Evolutionary conservation across 2,329 filamentous ascomycete genomes (phyloP).

Genomic region (Cercospora sp.): DNA sequence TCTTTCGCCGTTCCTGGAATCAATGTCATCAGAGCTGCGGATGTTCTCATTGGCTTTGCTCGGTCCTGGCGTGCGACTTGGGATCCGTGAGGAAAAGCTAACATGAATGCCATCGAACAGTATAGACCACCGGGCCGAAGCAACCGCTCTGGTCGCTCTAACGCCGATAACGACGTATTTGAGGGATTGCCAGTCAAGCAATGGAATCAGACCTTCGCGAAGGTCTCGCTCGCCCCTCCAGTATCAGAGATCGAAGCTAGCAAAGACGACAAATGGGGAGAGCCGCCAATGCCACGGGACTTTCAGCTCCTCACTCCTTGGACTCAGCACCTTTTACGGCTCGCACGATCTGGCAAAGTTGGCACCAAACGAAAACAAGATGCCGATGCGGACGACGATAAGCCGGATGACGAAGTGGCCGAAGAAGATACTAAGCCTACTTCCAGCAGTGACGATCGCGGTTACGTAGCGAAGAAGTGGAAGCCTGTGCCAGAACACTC

Average conservation of each 20-base stretch:
- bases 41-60: not conserved
- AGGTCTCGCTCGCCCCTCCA: constrained; percentile 38
- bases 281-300: constrained; percentile 87
- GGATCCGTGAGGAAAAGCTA: constrained; percentile 6
- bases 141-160: constrained; percentile 58
- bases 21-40: not conserved
- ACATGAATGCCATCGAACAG: constrained; percentile 41
- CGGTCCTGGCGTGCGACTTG: not conserved
- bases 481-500: constrained; percentile 57
- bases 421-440: constrained; percentile 43
- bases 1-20: not conserved
- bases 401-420: constrained; percentile 44
- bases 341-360: constrained; percentile 68
- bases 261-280: constrained; percentile 68
- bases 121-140: constrained; percentile 59
- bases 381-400: constrained; percentile 58
- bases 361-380: constrained; percentile 64
- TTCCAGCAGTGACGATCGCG: constrained; percentile 40
- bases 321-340: constrained; percentile 78
- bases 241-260: constrained; percentile 29
- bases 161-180: constrained; percentile 66
- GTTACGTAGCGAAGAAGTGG: constrained; percentile 61
- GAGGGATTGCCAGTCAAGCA: constrained; percentile 84
- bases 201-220: constrained; percentile 65
- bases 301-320: constrained; percentile 73